These are phyloP conservation scores for Citrus reticulata DNA, from an alignment of 345 rosid genomes.

Conservation along the genomic window DNA sequence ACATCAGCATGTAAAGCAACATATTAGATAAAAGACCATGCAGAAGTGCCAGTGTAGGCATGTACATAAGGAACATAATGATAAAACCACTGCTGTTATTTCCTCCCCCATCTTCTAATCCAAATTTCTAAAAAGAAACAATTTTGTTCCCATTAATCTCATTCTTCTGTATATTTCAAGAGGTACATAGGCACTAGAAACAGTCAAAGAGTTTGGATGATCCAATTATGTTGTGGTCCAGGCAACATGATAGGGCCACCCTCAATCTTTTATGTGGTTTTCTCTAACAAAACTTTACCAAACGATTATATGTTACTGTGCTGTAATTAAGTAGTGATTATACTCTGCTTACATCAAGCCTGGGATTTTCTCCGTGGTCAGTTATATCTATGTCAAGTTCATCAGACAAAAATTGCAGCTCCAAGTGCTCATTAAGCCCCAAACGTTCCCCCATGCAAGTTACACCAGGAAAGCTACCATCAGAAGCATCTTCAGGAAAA, in stretches of 20 bases:
- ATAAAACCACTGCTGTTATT: background rate
- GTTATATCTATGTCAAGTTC: slow-evolving; percentile 77
- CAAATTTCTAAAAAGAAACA: background rate
- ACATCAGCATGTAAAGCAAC: slow-evolving; percentile 23
- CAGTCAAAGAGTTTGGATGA: background rate
- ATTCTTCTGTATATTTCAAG: background rate
- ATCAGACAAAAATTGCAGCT: slow-evolving; percentile 75
- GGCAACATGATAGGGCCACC: background rate
- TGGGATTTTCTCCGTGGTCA: slow-evolving; percentile 75
- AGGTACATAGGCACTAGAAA: background rate
- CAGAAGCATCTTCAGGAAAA: slow-evolving; percentile 51
- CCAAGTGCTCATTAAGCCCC: slow-evolving; percentile 59
- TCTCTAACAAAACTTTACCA: background rate
- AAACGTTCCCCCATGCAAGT: slow-evolving; percentile 38
- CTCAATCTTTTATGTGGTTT: background rate
- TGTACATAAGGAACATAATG: background rate
- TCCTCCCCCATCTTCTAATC: background rate
- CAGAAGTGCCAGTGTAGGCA: background rate
- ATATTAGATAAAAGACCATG: slow-evolving; percentile 11
- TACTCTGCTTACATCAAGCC: slow-evolving; percentile 63
- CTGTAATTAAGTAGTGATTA: background rate
- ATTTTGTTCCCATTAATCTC: background rate
- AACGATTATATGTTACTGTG: background rate
- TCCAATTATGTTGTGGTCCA: background rate
- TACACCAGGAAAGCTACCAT: slow-evolving; percentile 46